Conservation (phyloP, 2,329 filamentous ascomycete genomes). For the Colletotrichum agaves region DNA sequence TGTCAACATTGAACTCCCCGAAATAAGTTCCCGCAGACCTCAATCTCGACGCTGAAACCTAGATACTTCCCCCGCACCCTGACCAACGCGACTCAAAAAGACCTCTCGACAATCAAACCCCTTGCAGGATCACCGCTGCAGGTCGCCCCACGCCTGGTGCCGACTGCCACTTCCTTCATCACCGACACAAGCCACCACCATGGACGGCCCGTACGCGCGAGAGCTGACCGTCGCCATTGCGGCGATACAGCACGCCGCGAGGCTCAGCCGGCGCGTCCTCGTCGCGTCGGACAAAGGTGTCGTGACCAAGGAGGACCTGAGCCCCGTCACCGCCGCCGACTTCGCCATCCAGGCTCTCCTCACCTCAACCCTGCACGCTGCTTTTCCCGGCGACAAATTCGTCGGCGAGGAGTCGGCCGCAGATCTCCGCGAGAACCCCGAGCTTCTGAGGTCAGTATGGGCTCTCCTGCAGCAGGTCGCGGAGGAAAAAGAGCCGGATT, state of each 20-base stretch:
- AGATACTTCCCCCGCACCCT: not conserved
- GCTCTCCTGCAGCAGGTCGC: slow-evolving; percentile 51
- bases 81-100: not conserved
- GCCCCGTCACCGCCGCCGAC: slow-evolving; percentile 68
- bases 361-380: slow-evolving; percentile 58
- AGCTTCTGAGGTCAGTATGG: slow-evolving; percentile 60
- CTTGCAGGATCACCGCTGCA: slow-evolving; percentile 13
- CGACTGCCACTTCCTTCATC: not conserved
- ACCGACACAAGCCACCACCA: slow-evolving; percentile 37
- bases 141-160: slow-evolving; percentile 1
- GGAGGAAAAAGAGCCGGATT: slow-evolving; percentile 42
- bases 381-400: slow-evolving; percentile 62
- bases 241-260: slow-evolving; percentile 57
- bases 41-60: not conserved
- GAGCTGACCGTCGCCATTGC: slow-evolving; percentile 57
- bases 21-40: not conserved
- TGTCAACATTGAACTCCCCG: not conserved
- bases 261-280: slow-evolving; percentile 61
- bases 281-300: slow-evolving; percentile 59
- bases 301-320: slow-evolving; percentile 64
- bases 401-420: slow-evolving; percentile 67
- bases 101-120: not conserved
- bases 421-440: slow-evolving; percentile 55
- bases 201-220: slow-evolving; percentile 55
- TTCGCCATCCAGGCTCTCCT: slow-evolving; percentile 69